Evolutionary conservation across 495 filamentous ascomycete genomes (phyloP), one percentile per base, ranked within the genome.

Genomic region (Neurospora sp.): DNA sequence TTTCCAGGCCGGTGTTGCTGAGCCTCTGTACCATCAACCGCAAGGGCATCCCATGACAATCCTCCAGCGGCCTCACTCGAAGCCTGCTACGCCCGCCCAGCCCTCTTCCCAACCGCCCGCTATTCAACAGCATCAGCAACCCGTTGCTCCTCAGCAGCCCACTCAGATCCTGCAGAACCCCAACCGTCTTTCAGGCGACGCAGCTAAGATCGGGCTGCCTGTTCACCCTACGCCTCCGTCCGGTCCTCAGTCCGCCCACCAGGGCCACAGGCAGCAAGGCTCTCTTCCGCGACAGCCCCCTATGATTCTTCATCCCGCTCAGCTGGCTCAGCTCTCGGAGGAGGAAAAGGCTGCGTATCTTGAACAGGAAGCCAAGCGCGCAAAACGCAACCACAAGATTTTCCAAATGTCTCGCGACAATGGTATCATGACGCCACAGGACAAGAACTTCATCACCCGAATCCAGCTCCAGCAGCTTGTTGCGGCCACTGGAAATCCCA

Each of bases 331-430:
- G 42, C 84, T 97, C 69, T 88, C 90, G n/a, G 91, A 94, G 73
- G 91, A 93, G 69, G 87, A 90, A 69, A 93, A 94, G 73, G 85
- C 89, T 18, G 88, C 90, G 16, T 97, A 92, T 78, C 80, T 97
- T 72, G 88, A 91, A 73, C 96, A 97, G 76, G 96, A 98, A 79
- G 94, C 95, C 11, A 97, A 94, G 82, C 89, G 96, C 68, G 93
- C 96, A 3, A 99, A 99, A 83, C 90, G 96, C 40, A 98, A 98
- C 79, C 95, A 98, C 84, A 99, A 99, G 84, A 99, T 99, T 71
- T 93, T 92, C 77, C 87, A 96, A 35, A 84, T 99, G 35, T 97
- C 96, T 9, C 92, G 91, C 76, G 94, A 96, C 77, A 98, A 99
- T 78, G 96, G 96, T 37, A 80, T 99, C 71, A 99, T 99, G 96